These are phyloP conservation scores for Zymoseptoria pseudotritici DNA, from an alignment of 2,329 filamentous ascomycete species.

Conservation along the genomic window DNA sequence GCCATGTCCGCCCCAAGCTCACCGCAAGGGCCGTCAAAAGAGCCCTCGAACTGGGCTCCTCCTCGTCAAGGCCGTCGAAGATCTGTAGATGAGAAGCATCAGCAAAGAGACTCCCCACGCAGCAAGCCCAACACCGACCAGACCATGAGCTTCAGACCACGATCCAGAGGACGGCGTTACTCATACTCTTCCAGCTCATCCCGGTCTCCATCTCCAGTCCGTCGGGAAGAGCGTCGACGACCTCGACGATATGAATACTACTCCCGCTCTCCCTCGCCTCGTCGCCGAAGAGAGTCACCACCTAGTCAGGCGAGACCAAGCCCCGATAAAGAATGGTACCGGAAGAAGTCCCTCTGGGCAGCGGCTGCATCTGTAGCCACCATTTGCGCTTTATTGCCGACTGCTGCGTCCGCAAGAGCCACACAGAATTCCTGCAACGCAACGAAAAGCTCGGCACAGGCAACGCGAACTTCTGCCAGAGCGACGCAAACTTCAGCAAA, in stretches of 20 bases:
- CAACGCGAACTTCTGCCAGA: slow-evolving; percentile 2
- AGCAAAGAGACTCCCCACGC: background rate
- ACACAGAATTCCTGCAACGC: background rate
- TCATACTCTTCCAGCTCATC: background rate
- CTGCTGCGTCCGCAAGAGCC: background rate
- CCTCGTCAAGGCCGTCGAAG: background rate
- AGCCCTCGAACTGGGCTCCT: background rate
- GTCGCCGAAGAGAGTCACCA: background rate
- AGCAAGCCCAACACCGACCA: background rate
- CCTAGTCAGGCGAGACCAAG: slow-evolving; percentile 1
- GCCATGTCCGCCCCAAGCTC: background rate
- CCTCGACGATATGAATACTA: background rate
- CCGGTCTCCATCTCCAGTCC: background rate
- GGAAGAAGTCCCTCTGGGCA: slow-evolving; percentile 20
- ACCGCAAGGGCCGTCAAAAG: background rate
- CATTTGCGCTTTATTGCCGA: background rate
- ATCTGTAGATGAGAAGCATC: background rate
- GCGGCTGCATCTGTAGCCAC: slow-evolving; percentile 7
- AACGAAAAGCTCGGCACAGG: background rate
- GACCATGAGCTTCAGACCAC: background rate
- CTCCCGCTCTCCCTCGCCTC: slow-evolving; percentile 9
- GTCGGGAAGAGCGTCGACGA: background rate
- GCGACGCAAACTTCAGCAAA: slow-evolving; percentile 8
- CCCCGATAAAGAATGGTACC: slow-evolving; percentile 15
- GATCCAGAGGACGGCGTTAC: background rate